Conservation (phyloP, 192 early-diverging fungal species). For the Entomortierella beljakovae region DNA sequence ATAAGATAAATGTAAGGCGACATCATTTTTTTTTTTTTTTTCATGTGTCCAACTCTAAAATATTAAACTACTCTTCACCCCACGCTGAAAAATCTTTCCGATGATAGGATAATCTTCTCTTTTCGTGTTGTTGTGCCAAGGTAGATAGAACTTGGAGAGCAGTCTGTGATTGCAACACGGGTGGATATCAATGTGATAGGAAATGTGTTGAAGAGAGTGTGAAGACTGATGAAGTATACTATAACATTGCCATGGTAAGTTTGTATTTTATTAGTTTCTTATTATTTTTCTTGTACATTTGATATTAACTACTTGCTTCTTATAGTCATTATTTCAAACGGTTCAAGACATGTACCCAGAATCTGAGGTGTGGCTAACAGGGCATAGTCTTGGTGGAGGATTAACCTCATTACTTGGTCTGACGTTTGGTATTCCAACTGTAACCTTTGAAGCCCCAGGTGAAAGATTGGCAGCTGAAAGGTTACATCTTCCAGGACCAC, state of each 20-base stretch:
- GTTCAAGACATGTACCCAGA: conserved; percentile 74
- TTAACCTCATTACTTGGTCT: conserved; percentile 81
- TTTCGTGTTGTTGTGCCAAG: conserved; percentile 96
- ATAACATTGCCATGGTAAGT: conserved; percentile 68
- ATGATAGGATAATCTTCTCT: conserved; percentile 88
- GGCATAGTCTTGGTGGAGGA: conserved; percentile 89
- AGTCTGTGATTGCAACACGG: conserved; percentile 86
- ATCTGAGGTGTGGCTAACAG: conserved; percentile 81
- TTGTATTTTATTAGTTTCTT: not conserved
- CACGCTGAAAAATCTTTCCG: not conserved
- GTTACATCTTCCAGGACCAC: conserved; percentile 81
- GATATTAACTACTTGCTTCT: not conserved
- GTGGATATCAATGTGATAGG: conserved; percentile 66
- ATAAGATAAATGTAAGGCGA: conserved; percentile 76
- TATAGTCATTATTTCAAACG: conserved; percentile 74
- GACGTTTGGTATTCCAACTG: conserved; percentile 85
- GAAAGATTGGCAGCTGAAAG: conserved; percentile 82
- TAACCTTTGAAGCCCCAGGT: conserved; percentile 88
- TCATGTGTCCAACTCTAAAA: not conserved
- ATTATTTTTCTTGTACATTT: not conserved
- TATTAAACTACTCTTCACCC: not conserved
- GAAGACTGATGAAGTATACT: conserved; percentile 74
- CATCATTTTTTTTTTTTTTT: not conserved
- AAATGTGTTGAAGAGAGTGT: conserved; percentile 72
- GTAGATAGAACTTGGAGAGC: conserved; percentile 83